Evolutionary conservation across 2,329 filamentous ascomycete species (phyloP).

Genomic region (Ophiostoma himal-ulmi): DNA sequence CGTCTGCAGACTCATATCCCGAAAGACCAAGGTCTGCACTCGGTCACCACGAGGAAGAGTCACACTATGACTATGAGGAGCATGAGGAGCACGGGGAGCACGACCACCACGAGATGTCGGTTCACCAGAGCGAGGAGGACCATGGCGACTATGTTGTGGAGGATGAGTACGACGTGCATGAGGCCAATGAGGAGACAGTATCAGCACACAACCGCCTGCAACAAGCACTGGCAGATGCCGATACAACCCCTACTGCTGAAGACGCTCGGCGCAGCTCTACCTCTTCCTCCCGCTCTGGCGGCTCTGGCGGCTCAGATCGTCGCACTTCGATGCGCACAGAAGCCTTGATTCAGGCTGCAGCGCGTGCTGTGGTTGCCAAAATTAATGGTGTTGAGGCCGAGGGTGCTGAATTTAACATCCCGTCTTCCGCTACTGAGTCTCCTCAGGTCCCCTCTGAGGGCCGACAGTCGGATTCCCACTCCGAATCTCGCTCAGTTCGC

Average conservation of each 20-base stretch:
- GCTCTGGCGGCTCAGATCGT: slow-evolving; percentile 30
- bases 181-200: background rate
- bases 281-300: slow-evolving; percentile 21
- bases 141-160: background rate
- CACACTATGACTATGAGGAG: background rate
- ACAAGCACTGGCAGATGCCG: background rate
- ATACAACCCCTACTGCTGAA: background rate
- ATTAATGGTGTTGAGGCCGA: slow-evolving; percentile 38
- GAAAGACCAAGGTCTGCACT: background rate
- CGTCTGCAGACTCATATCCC: background rate
- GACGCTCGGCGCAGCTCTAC: slow-evolving; percentile 10
- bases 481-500: background rate
- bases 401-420: slow-evolving; percentile 7
- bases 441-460: slow-evolving; percentile 9
- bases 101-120: background rate
- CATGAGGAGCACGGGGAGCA: background rate
- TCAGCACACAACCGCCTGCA: background rate
- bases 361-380: slow-evolving; percentile 45
- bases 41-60: background rate
- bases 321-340: slow-evolving; percentile 44
- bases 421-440: background rate
- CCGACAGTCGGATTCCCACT: background rate
- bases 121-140: background rate
- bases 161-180: background rate
- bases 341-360: slow-evolving; percentile 49